Evolutionary conservation across 352 stramenopile species (phyloP), one percentile per base, ranked within the genome.

Genomic region (Phytophthora ohioensis): DNA sequence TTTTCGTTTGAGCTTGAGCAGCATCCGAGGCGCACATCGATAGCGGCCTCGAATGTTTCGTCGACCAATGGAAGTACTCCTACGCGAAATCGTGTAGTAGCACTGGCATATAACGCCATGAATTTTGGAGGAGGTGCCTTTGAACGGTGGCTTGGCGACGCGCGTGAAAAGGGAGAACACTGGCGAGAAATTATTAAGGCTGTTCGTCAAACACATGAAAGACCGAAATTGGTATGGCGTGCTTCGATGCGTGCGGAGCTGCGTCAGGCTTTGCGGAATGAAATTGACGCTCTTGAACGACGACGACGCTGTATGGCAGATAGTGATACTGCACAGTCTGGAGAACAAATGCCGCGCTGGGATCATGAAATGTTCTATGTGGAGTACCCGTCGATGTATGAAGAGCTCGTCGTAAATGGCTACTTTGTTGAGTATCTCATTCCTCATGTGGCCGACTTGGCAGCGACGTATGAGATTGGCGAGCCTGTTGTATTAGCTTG

Each of bases 341-440:
- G 66, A 17, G 77, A 71, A 7, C 78, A 57, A 49, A 69, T 82
- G 21, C 72, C 75, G 1, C 73, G 76, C 3, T 96, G 88, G 88
- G 77, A 94, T 53, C 76, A 93, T 64, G 87, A 96, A 56, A 87
- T 93, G 85, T 94, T 94, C 36, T 84, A 87, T 48, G 84, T 94
- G 30, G 78, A 84, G 21, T 96, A 92, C 53, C 49, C 72, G 30
- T 94, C 88, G 38, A 90, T 94, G 46, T 73, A 93, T 34, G 64
- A 77, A 10, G 87, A 96, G 49, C 73, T 96, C 11, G 61, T 93
- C 17, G 88, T 96, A 53, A 91, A 94, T 51, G 85, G 79, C 9
- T 94, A 94, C 63, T 94, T 94, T 67, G 67, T 96, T 45, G 79
- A 93, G 31, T 81, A 85, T 54, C 63, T 96, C 48, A 91, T 94